Evolutionary conservation across 2,329 filamentous ascomycete genomes (phyloP).

Genomic region (Sclerotiophoma versabilis): DNA sequence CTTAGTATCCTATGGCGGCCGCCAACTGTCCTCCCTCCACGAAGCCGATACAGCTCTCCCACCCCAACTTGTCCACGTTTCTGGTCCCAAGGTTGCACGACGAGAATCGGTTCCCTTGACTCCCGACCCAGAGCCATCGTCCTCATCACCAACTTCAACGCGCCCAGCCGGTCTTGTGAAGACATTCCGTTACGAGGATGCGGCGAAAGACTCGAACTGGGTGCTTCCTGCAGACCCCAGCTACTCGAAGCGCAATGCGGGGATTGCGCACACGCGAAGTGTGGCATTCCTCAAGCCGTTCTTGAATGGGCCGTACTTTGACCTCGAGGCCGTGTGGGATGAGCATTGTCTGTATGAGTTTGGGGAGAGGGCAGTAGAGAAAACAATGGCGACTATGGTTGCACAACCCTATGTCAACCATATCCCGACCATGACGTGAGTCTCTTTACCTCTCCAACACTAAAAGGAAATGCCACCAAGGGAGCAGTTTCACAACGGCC

Average conservation of each 20-base stretch:
- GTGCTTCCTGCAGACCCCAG: slow-evolving; percentile 36
- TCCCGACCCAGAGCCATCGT: slow-evolving; percentile 15
- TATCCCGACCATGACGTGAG: slow-evolving; percentile 66
- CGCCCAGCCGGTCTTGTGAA: slow-evolving; percentile 27
- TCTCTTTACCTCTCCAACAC: background rate
- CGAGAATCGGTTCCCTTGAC: slow-evolving; percentile 34
- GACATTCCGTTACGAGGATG: slow-evolving; percentile 35
- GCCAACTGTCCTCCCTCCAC: slow-evolving; percentile 36
- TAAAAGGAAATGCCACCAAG: too few relatives aligned
- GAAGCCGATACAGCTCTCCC: slow-evolving; percentile 23
- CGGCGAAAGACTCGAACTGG: slow-evolving; percentile 35
- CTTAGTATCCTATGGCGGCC: slow-evolving; percentile 42
- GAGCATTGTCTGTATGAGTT: slow-evolving; percentile 79
- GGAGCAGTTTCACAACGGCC: too few relatives aligned
- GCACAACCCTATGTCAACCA: slow-evolving; percentile 81
- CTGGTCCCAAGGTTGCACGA: slow-evolving; percentile 28
- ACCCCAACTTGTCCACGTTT: slow-evolving; percentile 41
- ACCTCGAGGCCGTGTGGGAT: slow-evolving; percentile 80
- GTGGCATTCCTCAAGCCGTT: slow-evolving; percentile 70
- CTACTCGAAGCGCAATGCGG: slow-evolving; percentile 60
- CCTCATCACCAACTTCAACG: slow-evolving; percentile 11
- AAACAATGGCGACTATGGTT: slow-evolving; percentile 84
- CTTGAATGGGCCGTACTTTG: slow-evolving; percentile 71
- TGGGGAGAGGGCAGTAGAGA: slow-evolving; percentile 69
- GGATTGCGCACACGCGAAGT: slow-evolving; percentile 70